A percentile compares a stretch with the other conserved stretches of the same genome.
Evolutionary conservation across 2,329 filamentous ascomycete genomes (phyloP).

Genomic region (Lojkania enalia): DNA sequence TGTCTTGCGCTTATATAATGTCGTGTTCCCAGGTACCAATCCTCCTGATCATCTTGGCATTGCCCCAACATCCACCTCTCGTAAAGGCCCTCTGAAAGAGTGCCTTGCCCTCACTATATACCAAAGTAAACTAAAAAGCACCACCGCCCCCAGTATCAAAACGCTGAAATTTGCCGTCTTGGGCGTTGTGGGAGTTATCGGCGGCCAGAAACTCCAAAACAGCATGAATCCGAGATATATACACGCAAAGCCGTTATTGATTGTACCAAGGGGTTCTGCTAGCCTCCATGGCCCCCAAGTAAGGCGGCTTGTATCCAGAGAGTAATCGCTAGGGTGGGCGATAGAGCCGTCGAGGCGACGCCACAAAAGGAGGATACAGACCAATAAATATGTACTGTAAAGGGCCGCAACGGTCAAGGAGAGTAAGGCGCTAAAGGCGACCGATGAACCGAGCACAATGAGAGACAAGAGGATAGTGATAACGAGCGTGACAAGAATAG

Average conservation of each 20-base stretch:
- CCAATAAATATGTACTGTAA: background rate
- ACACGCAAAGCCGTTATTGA: constrained; percentile 29
- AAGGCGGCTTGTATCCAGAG: background rate
- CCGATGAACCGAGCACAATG: background rate
- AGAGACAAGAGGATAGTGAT: background rate
- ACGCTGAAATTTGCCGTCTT: constrained; percentile 35
- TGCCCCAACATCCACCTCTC: constrained; percentile 30
- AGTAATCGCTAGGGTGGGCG: background rate
- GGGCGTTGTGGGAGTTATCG: constrained; percentile 17
- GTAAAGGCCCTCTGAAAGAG: constrained; percentile 31
- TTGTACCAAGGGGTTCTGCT: constrained; percentile 20
- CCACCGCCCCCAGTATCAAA: constrained; percentile 23
- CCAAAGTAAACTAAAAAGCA: constrained; percentile 24
- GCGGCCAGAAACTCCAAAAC: constrained; percentile 36
- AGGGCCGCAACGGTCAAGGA: background rate
- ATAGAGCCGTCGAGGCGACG: background rate
- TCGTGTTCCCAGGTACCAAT: no score
- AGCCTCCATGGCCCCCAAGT: constrained; percentile 32
- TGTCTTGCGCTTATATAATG: no score
- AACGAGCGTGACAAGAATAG: background rate
- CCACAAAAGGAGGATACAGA: background rate
- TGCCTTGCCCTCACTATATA: constrained; percentile 29
- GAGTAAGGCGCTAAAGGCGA: background rate
- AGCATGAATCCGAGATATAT: constrained; percentile 27
- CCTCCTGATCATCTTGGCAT: no score